Conservation (phyloP, 108 stramenopile species). For the Skeletonema tropicum region DNA sequence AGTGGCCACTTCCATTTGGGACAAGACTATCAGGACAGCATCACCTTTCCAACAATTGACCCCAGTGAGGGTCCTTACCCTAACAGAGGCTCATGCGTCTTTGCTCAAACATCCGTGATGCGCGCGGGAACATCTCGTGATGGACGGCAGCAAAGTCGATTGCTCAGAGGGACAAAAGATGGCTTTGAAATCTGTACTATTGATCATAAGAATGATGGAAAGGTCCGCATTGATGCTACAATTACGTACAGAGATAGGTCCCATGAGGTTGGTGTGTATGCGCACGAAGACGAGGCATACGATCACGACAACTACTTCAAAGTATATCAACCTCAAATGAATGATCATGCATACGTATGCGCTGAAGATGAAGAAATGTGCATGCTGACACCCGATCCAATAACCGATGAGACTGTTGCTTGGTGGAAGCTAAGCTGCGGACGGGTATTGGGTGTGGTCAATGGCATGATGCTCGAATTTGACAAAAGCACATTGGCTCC, state of each 20-base stretch:
- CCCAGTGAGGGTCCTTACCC: constrained; percentile 67
- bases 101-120: constrained; percentile 90
- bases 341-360: constrained; percentile 51
- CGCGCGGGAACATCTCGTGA: constrained; percentile 78
- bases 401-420: constrained; percentile 61
- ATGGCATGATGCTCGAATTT: constrained; percentile 79
- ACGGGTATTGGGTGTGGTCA: constrained; percentile 74
- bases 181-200: constrained; percentile 90
- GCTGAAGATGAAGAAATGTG: constrained; percentile 48
- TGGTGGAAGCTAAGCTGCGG: constrained; percentile 84
- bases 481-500: constrained; percentile 71
- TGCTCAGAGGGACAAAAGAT: constrained; percentile 78
- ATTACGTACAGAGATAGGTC: constrained; percentile 59
- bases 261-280: constrained; percentile 59
- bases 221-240: constrained; percentile 80
- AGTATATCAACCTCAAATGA: constrained; percentile 65
- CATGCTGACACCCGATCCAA: constrained; percentile 35
- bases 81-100: constrained; percentile 72
- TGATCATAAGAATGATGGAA: constrained; percentile 80
- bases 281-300: constrained; percentile 76
- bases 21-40: constrained; percentile 65
- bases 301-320: constrained; percentile 83
- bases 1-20: constrained; percentile 94
- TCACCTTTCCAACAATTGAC: constrained; percentile 66
- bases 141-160: constrained; percentile 79